Conservation (phyloP, 2,329 filamentous ascomycete species). For the Clarireedia sp. region DNA sequence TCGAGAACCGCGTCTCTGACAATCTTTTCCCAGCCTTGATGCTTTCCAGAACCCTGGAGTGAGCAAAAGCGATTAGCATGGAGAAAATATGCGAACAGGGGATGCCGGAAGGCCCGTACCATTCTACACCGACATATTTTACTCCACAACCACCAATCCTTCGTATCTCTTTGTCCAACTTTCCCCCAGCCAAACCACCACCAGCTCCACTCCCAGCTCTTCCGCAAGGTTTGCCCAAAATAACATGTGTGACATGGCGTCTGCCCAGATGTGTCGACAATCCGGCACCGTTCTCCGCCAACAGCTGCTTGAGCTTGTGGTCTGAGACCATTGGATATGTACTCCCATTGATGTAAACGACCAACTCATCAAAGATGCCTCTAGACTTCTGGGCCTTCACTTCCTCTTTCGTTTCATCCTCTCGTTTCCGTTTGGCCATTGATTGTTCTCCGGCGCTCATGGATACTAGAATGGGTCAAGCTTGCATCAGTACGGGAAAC, state of each 20-base stretch:
- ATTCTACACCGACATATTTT: conserved; percentile 75
- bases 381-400: conserved; percentile 22
- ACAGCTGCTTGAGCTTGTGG: conserved; percentile 72
- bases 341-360: conserved; percentile 81
- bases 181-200: conserved; percentile 67
- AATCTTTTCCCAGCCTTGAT: conserved; percentile 67
- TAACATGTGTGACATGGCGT: conserved; percentile 74
- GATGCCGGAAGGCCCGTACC: conserved; percentile 40
- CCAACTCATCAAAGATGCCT: conserved; percentile 60
- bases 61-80: conserved; percentile 2
- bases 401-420: conserved; percentile 43
- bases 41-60: conserved; percentile 68
- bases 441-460: conserved; percentile 17
- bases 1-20: conserved; percentile 64
- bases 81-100: conserved; percentile 4
- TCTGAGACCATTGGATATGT: conserved; percentile 77
- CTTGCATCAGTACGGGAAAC: conserved; percentile 6
- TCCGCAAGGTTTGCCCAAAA: conserved; percentile 56
- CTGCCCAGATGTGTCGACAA: conserved; percentile 65
- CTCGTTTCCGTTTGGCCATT: conserved; percentile 35
- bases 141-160: conserved; percentile 60
- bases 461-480: conserved; percentile 26
- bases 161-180: conserved; percentile 73
- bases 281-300: conserved; percentile 65
- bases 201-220: conserved; percentile 47